Evolutionary conservation across 177 flowering plant genomes (phyloP).

Genomic region (Vitis hybrid): DNA sequence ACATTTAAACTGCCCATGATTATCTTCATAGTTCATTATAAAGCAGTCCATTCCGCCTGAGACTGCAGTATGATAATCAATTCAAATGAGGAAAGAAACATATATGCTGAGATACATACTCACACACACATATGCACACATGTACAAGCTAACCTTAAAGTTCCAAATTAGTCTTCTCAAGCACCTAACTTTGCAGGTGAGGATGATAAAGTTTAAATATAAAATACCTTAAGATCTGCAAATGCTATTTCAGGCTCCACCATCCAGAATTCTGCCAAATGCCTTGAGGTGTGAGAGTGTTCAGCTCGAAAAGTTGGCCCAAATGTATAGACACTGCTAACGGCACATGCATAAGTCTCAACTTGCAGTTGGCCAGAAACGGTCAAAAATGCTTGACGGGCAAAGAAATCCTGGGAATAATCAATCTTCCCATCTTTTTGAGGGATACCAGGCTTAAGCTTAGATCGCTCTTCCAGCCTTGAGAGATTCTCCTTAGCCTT

Average conservation of each 20-base stretch:
- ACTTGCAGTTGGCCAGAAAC: conserved; percentile 95
- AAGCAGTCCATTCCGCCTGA: no score
- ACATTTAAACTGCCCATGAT: no score
- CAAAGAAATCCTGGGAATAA: conserved; percentile 80
- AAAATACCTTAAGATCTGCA: conserved; percentile 84
- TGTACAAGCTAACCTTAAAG: no score
- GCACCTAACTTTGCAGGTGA: neutral
- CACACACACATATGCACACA: neutral
- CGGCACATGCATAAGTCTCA: conserved; percentile 89
- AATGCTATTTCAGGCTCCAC: conserved; percentile 96
- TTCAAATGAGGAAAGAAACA: neutral
- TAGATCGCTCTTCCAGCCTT: conserved; percentile 69
- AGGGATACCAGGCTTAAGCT: conserved; percentile 79
- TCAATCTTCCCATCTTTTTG: conserved; percentile 88
- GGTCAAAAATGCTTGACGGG: conserved; percentile 88
- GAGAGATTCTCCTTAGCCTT: conserved; percentile 69
- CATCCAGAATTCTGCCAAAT: conserved; percentile 99
- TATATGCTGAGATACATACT: neutral
- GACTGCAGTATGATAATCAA: no score
- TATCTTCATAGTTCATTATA: no score
- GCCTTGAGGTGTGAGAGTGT: conserved; percentile 92
- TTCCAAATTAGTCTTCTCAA: neutral
- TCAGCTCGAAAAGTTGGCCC: conserved; percentile 98
- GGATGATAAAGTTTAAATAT: neutral
- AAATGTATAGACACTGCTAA: conserved; percentile 89